Base-by-base conservation (phyloP, 225 moss, liverwort and hornwort genomes). In the Bryum argenteum region DNA sequence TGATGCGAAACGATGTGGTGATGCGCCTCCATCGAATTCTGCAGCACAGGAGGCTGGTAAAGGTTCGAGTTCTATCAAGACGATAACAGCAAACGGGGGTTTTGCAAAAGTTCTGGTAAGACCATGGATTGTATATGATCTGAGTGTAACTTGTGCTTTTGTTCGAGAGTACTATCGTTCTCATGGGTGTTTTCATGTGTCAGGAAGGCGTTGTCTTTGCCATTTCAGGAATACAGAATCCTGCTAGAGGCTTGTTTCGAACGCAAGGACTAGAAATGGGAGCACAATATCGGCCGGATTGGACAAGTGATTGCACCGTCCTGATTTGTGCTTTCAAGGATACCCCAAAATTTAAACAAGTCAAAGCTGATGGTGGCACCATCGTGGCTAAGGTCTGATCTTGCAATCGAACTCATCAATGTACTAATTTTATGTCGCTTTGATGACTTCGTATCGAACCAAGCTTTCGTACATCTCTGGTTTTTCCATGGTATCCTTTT, bases 171-270 rank as follows among this genome's bases (percentile, higher is more conserved):
- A 47, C 20, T 26, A 20, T 65, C 24, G 19, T 41, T 28, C 24
- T 54, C 40, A 61, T 20, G 2, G 40, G 26, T 13, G 4, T 41
- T 55, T 26, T 63, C 14, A 56, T 75, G 63, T 78, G 83, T 68
- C 85, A 95, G 93, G 93, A 89, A 65, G 88, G 93, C 74, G 88
- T 93, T 63, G 65, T 88, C 47, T 91, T 93, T 57, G 83, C 83
- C 20, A 87, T 95, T 67, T 95, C 95, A 78, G 91, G 95, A 77
- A 73, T 93, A 53, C 88, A 88, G 73, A 95, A 93, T 42, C 95
- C 95, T 67, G 88, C 81, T 54, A 86, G 91, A 75, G 77, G 72
- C 22, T 74, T 86, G 47, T 70, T 91, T 51, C 83, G 93, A 47
- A 80, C 82, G 60, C 82, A 89, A 88, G 92, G 78, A 62, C 56